Conservation (phyloP, 83 land plant species). For the Thuja plicata region DNA sequence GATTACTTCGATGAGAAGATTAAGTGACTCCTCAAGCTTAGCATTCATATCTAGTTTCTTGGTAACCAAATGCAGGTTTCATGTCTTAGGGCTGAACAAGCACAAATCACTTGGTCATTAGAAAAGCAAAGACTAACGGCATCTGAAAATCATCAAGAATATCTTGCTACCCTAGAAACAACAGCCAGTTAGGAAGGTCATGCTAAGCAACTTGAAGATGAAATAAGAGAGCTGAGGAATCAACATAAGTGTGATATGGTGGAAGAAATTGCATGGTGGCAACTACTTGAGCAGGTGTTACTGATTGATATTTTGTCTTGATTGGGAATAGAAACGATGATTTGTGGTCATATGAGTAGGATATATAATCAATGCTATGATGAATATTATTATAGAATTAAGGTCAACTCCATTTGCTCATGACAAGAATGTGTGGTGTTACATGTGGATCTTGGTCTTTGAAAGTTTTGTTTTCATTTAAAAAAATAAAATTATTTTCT, state of each 20-base stretch:
- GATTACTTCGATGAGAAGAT: neutral
- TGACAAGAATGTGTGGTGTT: neutral
- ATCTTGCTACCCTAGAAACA: conserved; percentile 76
- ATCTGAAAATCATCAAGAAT: conserved; percentile 93
- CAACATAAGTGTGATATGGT: conserved; percentile 71
- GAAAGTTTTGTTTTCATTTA: neutral
- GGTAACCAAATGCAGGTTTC: conserved; percentile 58
- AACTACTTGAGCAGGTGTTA: conserved; percentile 79
- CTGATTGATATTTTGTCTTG: neutral
- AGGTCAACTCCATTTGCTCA: neutral
- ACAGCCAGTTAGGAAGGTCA: conserved; percentile 97
- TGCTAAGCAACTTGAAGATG: conserved; percentile 89
- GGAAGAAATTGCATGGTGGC: conserved; percentile 58
- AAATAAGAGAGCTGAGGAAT: conserved; percentile 62
- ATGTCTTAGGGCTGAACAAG: conserved; percentile 90
- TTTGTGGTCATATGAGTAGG: neutral
- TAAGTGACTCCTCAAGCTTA: neutral
- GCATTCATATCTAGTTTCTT: neutral
- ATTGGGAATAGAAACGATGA: neutral
- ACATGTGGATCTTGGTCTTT: neutral
- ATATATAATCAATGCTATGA: neutral
- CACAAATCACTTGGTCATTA: conserved; percentile 79
- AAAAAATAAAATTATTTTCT: neutral
- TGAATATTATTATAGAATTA: neutral
- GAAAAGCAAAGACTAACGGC: conserved; percentile 98